Evolutionary conservation across 2,329 filamentous ascomycete species (phyloP), one percentile per base, ranked within the genome.

Genomic region (Rhinocladiella similis): DNA sequence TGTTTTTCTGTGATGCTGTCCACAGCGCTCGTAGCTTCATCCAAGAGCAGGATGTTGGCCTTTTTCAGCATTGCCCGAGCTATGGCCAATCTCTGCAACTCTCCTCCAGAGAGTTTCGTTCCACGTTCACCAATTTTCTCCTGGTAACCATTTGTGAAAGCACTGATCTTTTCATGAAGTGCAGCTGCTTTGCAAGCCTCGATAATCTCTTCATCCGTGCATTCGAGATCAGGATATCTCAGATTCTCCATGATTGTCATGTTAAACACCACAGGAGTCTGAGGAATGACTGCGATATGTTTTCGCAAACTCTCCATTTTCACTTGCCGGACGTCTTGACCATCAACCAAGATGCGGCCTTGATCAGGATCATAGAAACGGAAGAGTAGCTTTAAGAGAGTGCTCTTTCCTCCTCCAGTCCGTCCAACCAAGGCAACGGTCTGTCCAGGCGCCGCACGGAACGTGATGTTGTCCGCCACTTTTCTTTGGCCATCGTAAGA

Each of bases 241-340:
- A 89, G 73, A 64, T 89, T 89, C 16, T 87, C 80, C 66, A 84
- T 77, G 41, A 89, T 80, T 1, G 82, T 82, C 29, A 80, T 77
- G 66, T 88, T 85, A 73, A 89, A 88, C 7, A 89, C 73, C 0
- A 80, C 74, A 0, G 85, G 81, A 58, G 86, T 82, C 68, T 89
- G 83, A 2, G 85, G 85, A 0, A 88, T 85, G 12, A 87, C 77
- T 18, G 84, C 85, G 22, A 89, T 77, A 2, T 76, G 73, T 18
- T 82, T 77, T 9, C 85, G 78, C 2, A 89, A 72, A 45, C 80
- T 84, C 53, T 77, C 73, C 13, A 86, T 73, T 0, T 79, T 83
- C 1, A 88, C 77, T 22, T 82, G 74, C 19, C 83, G 78, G 22
- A 89, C 75, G 58, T 83, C 76, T 65, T 82, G 80, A 1, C 77